Percentiles rank a stretch among this genome's conserved stretches.
Conservation (phyloP, 768 basidiomycete species). For the Wakefieldia striispora region DNA sequence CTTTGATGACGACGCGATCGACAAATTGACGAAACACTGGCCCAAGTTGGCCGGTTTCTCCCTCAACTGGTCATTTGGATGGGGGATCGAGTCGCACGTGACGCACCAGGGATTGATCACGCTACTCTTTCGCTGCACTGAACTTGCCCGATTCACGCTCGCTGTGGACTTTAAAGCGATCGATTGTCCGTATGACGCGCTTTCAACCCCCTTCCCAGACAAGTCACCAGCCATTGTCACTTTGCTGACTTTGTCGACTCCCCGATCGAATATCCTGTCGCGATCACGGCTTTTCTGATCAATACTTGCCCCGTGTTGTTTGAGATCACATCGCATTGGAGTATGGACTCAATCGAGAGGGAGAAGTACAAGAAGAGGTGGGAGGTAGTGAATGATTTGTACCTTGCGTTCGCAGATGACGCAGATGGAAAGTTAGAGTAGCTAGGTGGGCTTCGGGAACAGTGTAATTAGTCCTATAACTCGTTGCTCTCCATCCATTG, state of each 20-base stretch:
- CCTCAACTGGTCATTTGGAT: constrained; percentile 19
- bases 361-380: no score
- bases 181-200: constrained; percentile 2
- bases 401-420: no score
- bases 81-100: constrained; percentile 15
- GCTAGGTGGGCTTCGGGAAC: no score
- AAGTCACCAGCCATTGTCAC: constrained; percentile 7
- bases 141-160: constrained; percentile 15
- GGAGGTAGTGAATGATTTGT: no score
- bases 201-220: background rate
- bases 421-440: no score
- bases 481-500: no score
- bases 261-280: constrained; percentile 13
- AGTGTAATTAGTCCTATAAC: no score
- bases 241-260: constrained; percentile 24
- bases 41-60: constrained; percentile 8
- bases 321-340: no score
- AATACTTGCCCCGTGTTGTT: constrained; percentile 19
- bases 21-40: constrained; percentile 20
- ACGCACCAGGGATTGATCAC: no score
- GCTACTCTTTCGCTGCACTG: constrained; percentile 1
- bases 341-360: no score
- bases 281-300: constrained; percentile 27
- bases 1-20: constrained; percentile 20
- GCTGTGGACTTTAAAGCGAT: constrained; percentile 22